These are phyloP conservation scores for Sphagnum magellanicum DNA, from an alignment of 228 moss, liverwort and hornwort species.

Conservation along the genomic window DNA sequence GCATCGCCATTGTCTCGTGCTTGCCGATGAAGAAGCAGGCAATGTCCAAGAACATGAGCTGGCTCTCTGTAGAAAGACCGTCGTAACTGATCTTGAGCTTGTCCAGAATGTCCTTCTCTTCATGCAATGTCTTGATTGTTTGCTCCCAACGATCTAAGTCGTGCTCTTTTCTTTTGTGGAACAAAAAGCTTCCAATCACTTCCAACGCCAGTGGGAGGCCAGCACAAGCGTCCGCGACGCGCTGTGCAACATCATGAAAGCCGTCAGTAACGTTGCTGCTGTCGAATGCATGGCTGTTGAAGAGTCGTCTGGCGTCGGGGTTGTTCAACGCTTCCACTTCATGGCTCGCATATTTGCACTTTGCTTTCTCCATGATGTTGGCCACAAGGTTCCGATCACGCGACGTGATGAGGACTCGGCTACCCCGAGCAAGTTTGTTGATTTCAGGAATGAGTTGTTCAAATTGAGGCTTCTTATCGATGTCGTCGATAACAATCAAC, in stretches of 20 bases:
- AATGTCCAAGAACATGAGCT: conserved; percentile 39
- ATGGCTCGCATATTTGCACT: neutral
- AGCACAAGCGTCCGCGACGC: conserved; percentile 7
- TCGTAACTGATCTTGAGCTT: conserved; percentile 27
- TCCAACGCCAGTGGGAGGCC: conserved; percentile 27
- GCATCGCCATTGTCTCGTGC: conserved; percentile 8
- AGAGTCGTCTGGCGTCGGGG: conserved; percentile 7
- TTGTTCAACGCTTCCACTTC: neutral
- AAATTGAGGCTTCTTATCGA: conserved; percentile 1
- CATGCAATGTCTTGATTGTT: neutral
- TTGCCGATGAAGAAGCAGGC: conserved; percentile 24
- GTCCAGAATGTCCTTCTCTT: neutral
- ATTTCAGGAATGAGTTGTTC: conserved; percentile 1
- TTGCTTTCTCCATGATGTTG: neutral
- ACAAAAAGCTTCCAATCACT: conserved; percentile 14
- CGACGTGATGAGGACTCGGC: conserved; percentile 20
- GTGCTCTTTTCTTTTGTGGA: neutral
- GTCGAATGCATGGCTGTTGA: conserved; percentile 17
- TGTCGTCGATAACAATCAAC: conserved; percentile 4
- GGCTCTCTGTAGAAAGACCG: conserved; percentile 1
- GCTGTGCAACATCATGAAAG: conserved; percentile 2
- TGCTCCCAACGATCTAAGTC: conserved; percentile 8
- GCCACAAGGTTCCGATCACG: conserved; percentile 3
- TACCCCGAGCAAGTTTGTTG: conserved; percentile 11
- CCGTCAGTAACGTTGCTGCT: neutral